These are phyloP conservation scores for Marasmius sp. DNA, from an alignment of 1,284 basidiomycete genomes.

Conservation along the genomic window DNA sequence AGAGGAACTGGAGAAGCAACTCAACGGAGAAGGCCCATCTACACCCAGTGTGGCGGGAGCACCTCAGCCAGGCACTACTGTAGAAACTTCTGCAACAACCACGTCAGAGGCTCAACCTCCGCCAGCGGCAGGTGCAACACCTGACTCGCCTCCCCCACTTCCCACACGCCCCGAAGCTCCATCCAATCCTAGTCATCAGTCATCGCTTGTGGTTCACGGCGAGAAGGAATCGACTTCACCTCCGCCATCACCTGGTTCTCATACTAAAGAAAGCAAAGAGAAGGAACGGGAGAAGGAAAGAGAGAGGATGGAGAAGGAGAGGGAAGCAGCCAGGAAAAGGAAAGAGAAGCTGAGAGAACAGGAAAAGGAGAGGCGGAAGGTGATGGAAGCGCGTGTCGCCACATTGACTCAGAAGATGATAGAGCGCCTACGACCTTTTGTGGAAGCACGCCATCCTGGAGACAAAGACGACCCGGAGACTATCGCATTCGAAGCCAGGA, in stretches of 20 bases:
- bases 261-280: constrained; percentile 20
- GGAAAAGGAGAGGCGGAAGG: constrained; percentile 77
- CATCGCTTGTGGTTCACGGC: constrained; percentile 12
- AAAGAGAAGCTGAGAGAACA: constrained; percentile 72
- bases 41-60: constrained; percentile 17
- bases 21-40: constrained; percentile 44
- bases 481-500: constrained; percentile 71
- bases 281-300: constrained; percentile 52
- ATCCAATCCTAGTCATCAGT: background rate
- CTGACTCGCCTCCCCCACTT: constrained; percentile 6
- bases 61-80: constrained; percentile 5
- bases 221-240: background rate
- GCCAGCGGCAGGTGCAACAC: constrained; percentile 3
- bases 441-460: constrained; percentile 88
- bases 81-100: constrained; percentile 3
- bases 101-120: constrained; percentile 5
- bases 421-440: constrained; percentile 83
- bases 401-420: constrained; percentile 75
- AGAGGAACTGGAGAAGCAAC: constrained; percentile 78
- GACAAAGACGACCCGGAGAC: constrained; percentile 87
- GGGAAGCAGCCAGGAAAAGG: constrained; percentile 27
- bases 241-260: constrained; percentile 20
- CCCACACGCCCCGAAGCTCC: constrained; percentile 7
- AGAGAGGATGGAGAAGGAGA: constrained; percentile 83
- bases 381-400: constrained; percentile 76